A percentile compares a stretch with the other conserved stretches of the same genome.
Evolutionary conservation across 2,329 filamentous ascomycete species (phyloP).

Genomic region (Colletotrichum sp.): DNA sequence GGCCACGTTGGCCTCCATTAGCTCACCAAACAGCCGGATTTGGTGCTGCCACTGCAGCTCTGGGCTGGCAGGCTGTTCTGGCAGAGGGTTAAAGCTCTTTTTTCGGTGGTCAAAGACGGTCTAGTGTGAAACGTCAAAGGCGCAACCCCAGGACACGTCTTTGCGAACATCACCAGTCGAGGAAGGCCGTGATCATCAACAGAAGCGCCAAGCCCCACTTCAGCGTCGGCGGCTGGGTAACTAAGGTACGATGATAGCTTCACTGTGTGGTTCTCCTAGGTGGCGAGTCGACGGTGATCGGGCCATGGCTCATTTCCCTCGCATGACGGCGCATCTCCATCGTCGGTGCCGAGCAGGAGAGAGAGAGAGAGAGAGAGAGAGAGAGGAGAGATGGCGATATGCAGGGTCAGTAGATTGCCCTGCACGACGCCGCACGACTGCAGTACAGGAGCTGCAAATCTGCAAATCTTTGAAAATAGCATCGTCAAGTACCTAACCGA

Average conservation of each 20-base stretch:
- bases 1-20: constrained; percentile 15
- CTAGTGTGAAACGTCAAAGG: constrained; percentile 11
- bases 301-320: background rate
- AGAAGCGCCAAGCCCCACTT: background rate
- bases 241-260: background rate
- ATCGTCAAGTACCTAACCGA: background rate
- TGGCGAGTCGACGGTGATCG: background rate
- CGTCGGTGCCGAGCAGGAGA: background rate
- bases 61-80: background rate
- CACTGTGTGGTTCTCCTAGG: background rate
- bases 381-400: background rate
- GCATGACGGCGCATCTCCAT: background rate
- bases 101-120: background rate
- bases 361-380: background rate
- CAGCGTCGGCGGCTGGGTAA: background rate
- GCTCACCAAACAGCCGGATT: constrained; percentile 16
- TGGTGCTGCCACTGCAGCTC: background rate
- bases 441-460: background rate
- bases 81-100: background rate
- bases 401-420: background rate
- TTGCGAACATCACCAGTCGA: constrained; percentile 1
- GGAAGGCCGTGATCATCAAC: background rate
- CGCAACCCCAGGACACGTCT: background rate
- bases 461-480: background rate
- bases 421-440: background rate